Conservation (phyloP, 306 rosid genomes). For the Astragalus membranaceus region DNA sequence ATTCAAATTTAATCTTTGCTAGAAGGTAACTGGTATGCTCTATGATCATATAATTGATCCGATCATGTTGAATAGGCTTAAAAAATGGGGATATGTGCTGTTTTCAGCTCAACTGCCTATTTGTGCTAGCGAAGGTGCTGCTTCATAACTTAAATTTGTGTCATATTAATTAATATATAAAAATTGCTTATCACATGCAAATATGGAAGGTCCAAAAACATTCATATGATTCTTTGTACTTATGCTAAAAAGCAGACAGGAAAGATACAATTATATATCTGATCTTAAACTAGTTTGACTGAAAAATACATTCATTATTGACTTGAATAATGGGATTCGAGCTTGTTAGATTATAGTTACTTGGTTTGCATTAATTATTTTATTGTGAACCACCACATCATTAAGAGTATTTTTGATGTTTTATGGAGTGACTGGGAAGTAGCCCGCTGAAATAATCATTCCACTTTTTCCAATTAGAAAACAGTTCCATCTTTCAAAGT, state of each 20-base stretch:
- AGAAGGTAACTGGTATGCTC: not conserved
- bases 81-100: not conserved
- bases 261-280: not conserved
- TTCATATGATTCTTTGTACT: not conserved
- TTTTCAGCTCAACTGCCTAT: not conserved
- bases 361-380: slow-evolving; percentile 9
- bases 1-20: not conserved
- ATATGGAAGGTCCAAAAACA: not conserved
- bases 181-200: not conserved
- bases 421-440: not conserved
- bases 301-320: not conserved
- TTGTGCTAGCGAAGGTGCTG: not conserved
- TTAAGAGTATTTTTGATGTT: not conserved
- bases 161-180: not conserved
- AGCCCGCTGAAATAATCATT: not conserved
- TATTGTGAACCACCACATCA: not conserved
- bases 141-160: slow-evolving; percentile 15
- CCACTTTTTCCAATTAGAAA: not conserved
- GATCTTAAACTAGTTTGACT: not conserved
- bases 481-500: not conserved
- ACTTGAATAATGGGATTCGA: slow-evolving; percentile 7
- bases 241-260: not conserved
- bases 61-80: not conserved
- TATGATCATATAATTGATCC: not conserved
- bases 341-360: not conserved